These are phyloP conservation scores for Leishmania tropica DNA, from an alignment of 208 protist genomes.

Conservation along the genomic window DNA sequence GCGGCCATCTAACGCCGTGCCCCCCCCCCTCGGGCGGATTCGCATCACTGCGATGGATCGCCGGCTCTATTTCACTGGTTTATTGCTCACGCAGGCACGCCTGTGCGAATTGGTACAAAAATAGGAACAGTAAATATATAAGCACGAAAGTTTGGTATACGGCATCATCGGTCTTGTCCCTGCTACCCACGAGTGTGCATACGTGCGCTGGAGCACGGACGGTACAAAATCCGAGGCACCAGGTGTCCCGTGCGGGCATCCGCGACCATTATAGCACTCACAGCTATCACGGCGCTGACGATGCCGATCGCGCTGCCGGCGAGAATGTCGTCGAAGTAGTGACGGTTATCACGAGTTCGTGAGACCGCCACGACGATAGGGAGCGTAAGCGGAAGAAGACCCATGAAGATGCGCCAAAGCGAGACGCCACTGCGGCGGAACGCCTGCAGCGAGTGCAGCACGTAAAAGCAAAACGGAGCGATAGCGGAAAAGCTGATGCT, in stretches of 20 bases:
- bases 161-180: background rate
- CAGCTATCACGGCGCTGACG: conserved; percentile 40
- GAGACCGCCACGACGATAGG: conserved; percentile 66
- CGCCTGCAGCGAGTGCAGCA: conserved; percentile 53
- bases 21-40: too few species aligned
- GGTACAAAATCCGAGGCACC: conserved; percentile 6
- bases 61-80: too few species aligned
- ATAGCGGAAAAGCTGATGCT: conserved; percentile 79
- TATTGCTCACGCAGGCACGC: too few species aligned
- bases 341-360: conserved; percentile 75
- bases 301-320: conserved; percentile 49
- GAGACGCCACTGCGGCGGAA: conserved; percentile 45
- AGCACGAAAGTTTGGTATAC: background rate
- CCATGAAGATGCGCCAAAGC: conserved; percentile 38
- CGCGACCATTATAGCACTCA: conserved; percentile 16
- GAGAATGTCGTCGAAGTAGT: conserved; percentile 87
- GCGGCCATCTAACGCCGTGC: too few species aligned
- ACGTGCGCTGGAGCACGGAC: background rate
- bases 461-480: conserved; percentile 67
- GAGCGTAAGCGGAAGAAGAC: conserved; percentile 54
- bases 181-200: background rate
- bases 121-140: too few species aligned
- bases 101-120: too few species aligned
- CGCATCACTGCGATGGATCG: too few species aligned
- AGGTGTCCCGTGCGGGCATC: conserved; percentile 12